Percentiles rank a stretch among this genome's conserved stretches.
Conservation (phyloP, 352 stramenopile genomes). For the Phytopythium aichiense region DNA sequence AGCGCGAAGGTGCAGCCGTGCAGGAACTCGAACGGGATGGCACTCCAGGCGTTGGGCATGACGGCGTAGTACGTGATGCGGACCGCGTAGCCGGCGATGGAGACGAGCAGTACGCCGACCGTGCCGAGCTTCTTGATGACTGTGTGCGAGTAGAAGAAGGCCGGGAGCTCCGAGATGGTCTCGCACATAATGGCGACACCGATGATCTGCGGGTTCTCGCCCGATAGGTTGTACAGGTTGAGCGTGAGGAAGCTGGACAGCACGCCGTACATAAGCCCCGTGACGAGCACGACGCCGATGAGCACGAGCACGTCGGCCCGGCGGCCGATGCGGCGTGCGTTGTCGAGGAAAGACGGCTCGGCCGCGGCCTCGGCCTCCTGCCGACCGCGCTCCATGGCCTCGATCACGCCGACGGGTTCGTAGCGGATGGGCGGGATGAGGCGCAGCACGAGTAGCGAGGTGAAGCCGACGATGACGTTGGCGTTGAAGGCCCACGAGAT, state of each 20-base stretch:
- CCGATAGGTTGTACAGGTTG: constrained; percentile 79
- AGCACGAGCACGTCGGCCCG: constrained; percentile 65
- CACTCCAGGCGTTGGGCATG: constrained; percentile 76
- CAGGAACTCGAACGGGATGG: constrained; percentile 78
- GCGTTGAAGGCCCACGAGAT: constrained; percentile 83
- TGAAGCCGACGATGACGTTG: constrained; percentile 39
- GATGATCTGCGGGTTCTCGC: constrained; percentile 67
- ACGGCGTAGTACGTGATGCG: constrained; percentile 69
- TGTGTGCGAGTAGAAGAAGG: constrained; percentile 74
- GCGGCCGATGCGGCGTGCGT: constrained; percentile 23
- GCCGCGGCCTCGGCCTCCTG: constrained; percentile 12
- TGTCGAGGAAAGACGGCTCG: constrained; percentile 43
- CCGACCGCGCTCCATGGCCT: constrained; percentile 27
- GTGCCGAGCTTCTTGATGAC: constrained; percentile 71
- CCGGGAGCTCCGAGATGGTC: constrained; percentile 72
- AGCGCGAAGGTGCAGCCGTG: constrained; percentile 74
- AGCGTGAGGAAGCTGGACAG: constrained; percentile 82
- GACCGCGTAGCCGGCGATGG: constrained; percentile 60
- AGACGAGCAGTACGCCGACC: constrained; percentile 68
- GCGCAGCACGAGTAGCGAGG: constrained; percentile 59
- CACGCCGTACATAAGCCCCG: constrained; percentile 79
- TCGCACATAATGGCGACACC: constrained; percentile 79
- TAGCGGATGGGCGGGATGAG: constrained; percentile 34
- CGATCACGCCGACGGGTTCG: constrained; percentile 2
- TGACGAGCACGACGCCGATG: constrained; percentile 70